Conservation (phyloP, 352 stramenopile species). For the Aphanomyces astaci region DNA sequence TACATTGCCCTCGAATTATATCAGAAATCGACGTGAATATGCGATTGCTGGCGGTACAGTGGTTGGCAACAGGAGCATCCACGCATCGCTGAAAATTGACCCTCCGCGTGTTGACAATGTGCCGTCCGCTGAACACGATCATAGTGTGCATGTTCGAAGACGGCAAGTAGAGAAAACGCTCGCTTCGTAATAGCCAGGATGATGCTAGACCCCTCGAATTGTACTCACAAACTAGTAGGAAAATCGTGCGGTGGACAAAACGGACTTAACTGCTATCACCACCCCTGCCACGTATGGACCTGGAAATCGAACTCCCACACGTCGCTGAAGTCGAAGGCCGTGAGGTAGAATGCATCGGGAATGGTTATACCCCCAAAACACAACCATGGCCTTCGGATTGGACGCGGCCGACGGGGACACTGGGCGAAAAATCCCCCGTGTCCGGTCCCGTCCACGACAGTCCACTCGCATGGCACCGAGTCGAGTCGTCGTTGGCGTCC, state of each 20-base stretch:
- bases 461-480: background rate
- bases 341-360: background rate
- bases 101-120: too few relatives aligned
- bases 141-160: too few relatives aligned
- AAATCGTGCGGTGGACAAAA: background rate
- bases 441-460: background rate
- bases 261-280: background rate
- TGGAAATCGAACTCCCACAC: conserved; percentile 1
- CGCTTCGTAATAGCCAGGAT: too few relatives aligned
- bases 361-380: conserved; percentile 12
- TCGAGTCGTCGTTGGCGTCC: conserved; percentile 11
- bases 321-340: conserved; percentile 8
- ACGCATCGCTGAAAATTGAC: too few relatives aligned
- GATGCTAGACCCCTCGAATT: background rate
- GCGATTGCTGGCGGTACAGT: too few relatives aligned
- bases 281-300: background rate
- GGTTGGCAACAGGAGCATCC: too few relatives aligned
- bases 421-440: too few relatives aligned
- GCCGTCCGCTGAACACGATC: too few relatives aligned
- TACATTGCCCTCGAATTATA: too few relatives aligned
- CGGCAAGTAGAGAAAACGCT: background rate
- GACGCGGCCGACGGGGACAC: background rate
- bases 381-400: conserved; percentile 5
- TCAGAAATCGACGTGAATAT: too few relatives aligned
- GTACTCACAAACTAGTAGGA: conserved; percentile 15